These are phyloP conservation scores for Globisporangium cederbergense DNA, from an alignment of 352 stramenopile genomes.

Conservation along the genomic window DNA sequence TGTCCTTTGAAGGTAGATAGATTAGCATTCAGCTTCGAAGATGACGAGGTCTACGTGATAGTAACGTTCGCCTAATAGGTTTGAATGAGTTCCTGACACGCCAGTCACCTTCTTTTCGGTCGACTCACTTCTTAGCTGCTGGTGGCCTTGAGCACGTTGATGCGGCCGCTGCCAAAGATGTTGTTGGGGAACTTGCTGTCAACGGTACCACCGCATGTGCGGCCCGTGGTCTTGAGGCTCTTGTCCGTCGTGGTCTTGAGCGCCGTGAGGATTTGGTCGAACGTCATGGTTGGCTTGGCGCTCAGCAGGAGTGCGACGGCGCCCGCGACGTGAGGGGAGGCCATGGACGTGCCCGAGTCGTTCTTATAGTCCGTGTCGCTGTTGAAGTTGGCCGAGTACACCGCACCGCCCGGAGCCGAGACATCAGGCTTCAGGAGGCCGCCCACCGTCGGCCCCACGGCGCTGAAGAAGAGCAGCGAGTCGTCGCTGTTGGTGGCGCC, in stretches of 20 bases:
- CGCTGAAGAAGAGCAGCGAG: conserved; percentile 23
- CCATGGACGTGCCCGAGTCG: conserved; percentile 21
- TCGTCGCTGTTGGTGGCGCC: conserved; percentile 23
- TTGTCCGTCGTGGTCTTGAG: neutral
- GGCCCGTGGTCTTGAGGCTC: conserved; percentile 1
- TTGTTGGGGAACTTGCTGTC: conserved; percentile 53
- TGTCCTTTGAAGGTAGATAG: too few species aligned
- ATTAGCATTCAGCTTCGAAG: too few species aligned
- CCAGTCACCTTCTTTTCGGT: too few species aligned
- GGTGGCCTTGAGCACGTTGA: conserved; percentile 33
- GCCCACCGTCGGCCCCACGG: conserved; percentile 20
- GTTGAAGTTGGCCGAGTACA: conserved; percentile 1
- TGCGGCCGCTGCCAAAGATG: conserved; percentile 46
- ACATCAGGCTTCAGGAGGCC: conserved; percentile 11
- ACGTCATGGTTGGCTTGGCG: conserved; percentile 10
- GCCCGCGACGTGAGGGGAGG: conserved; percentile 21
- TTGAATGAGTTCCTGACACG: too few species aligned
- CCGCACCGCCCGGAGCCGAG: neutral
- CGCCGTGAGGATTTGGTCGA: neutral
- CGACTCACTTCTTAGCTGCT: too few species aligned
- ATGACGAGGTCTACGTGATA: too few species aligned
- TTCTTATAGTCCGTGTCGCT: conserved; percentile 2
- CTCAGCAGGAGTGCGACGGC: conserved; percentile 18
- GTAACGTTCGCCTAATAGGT: too few species aligned
- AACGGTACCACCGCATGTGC: conserved; percentile 31